Evolutionary conservation across 148 eudicot genomes (phyloP).

Genomic region (Fagopyrum esculentum): DNA sequence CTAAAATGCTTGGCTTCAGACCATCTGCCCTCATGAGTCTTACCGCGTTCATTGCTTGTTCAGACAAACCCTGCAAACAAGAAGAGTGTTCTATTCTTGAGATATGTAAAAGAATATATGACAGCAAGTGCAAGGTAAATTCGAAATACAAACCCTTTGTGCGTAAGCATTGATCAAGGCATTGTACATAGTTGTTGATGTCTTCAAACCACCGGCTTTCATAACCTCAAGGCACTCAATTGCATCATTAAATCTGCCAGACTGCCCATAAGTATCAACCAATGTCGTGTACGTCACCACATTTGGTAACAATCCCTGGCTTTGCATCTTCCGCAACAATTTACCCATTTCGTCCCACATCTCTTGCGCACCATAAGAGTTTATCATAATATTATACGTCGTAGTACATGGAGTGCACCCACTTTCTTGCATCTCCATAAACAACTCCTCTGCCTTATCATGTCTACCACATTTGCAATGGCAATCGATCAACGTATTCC

Average conservation of each 20-base stretch:
- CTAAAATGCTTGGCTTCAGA: conserved; percentile 72
- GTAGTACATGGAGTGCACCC: conserved; percentile 71
- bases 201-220: conserved; percentile 84
- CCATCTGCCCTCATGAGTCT: conserved; percentile 87
- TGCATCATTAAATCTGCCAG: conserved; percentile 88
- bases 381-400: conserved; percentile 87
- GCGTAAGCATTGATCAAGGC: conserved; percentile 98
- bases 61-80: conserved; percentile 73
- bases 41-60: conserved; percentile 84
- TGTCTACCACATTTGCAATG: conserved; percentile 74
- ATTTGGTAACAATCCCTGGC: conserved; percentile 83
- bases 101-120: background rate
- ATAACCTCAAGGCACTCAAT: conserved; percentile 90
- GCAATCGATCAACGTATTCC: conserved; percentile 91
- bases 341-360: conserved; percentile 66
- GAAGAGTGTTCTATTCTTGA: conserved; percentile 4
- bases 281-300: conserved; percentile 87
- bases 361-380: conserved; percentile 76
- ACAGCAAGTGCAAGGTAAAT: background rate
- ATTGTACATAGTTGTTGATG: conserved; percentile 85
- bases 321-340: conserved; percentile 69
- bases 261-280: conserved; percentile 74
- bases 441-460: conserved; percentile 65
- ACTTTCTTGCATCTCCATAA: conserved; percentile 66
- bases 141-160: conserved; percentile 55